Evolutionary conservation across 208 protist genomes (phyloP).

Genomic region (Trypanosoma boissoni): DNA sequence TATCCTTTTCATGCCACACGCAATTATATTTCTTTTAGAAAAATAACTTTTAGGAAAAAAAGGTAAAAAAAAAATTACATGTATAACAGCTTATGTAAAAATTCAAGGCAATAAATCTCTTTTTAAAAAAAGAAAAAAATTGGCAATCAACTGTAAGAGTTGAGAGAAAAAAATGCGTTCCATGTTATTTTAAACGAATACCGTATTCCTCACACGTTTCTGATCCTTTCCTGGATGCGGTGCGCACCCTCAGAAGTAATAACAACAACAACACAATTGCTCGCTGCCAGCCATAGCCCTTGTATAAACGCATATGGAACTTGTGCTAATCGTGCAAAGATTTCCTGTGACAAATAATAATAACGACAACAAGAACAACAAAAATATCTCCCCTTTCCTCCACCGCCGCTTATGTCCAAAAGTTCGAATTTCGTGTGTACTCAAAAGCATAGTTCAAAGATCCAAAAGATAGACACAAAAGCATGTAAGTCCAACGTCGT

Average conservation of each 20-base stretch:
- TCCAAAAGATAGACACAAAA: not conserved
- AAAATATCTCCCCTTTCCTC: not conserved
- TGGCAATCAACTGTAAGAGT: not conserved
- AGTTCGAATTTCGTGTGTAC: no score
- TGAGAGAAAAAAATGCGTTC: conserved; percentile 2
- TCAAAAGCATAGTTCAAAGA: not conserved
- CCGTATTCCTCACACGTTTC: no score
- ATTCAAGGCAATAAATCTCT: no score
- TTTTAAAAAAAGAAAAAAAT: conserved; percentile 8
- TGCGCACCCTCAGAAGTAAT: no score
- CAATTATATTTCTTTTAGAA: no score
- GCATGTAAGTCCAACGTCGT: not conserved
- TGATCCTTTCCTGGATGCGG: no score
- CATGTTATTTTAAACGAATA: no score
- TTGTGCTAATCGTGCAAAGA: no score
- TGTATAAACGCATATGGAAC: not conserved
- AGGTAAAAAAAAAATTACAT: conserved; percentile 2
- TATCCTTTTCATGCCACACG: no score
- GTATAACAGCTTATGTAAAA: conserved; percentile 6
- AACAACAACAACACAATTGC: no score
- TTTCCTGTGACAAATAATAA: not conserved
- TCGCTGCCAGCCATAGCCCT: not conserved
- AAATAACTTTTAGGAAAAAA: conserved; percentile 6
- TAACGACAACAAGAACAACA: not conserved
- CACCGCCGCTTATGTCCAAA: no score